Base-by-base conservation (phyloP, 129 eudicot genomes). In the Mikania micrantha region DNA sequence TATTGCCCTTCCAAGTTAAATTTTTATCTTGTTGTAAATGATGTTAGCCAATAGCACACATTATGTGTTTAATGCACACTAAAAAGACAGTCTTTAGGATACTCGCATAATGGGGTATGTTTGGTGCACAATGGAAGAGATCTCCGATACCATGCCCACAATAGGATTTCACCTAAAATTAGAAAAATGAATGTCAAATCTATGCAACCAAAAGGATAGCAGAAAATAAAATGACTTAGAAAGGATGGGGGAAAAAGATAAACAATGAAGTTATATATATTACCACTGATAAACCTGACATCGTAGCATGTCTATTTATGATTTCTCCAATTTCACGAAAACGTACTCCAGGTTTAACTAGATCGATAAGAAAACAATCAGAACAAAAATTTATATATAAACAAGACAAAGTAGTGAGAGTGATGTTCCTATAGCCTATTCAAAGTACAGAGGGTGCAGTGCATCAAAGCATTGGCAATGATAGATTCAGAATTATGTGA, bases 141-240 rank as follows among this genome's bases (percentile, higher is more conserved):
- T 86, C 98, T 70, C 98, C 98, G 25, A 93, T 88, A 47, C 98
- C 98, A 84, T 92, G 98, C 54, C 98, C 98, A 70, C 92, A 82
- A 70, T 84, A 86, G 50, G 98, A 84, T 79, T 77, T 93, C 77
- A 86, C 96, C 98, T 93, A 72, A 67, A 25, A 36, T 35, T 19
- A 25, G 29, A 29, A 47, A 3, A 52, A 61, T 17, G 58, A 12
- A 61, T n/a, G 20, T 50, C 22, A 44, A 29, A 7, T 13, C 53
- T 31, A 38, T 56, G 47, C 54, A 64, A 62, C 25, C 53, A 40
- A 17, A 69, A 39, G 25, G 10, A 28, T 32, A 3, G 60, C 17
- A 9, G 29, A 1, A 17, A 27, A 42, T 20, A 28, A 20, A n/a
- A 25, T 38, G 6, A 19, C 22, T 17, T 31, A 9, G 31, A 25